A percentile compares a stretch with the other conserved stretches of the same genome.
phyloP scores from a whole-genome alignment of 2,329 filamentous ascomycete genomes.

The Aspergillus jensenii region DNA sequence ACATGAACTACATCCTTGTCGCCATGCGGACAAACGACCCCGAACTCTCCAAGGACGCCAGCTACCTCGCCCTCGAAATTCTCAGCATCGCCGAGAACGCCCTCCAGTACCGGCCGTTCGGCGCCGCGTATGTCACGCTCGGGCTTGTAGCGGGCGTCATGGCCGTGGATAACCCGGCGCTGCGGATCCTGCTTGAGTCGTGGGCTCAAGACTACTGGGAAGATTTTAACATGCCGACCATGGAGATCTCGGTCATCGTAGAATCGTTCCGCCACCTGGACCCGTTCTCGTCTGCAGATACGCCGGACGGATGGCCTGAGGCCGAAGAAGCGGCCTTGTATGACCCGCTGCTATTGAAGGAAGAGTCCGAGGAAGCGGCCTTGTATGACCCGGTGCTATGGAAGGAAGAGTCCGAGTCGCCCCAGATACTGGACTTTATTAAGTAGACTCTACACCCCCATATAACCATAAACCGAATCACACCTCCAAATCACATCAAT shows the following conservation, averaged over 20 bases:
- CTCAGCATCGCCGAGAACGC: conserved; percentile 28
- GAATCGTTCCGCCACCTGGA: background rate
- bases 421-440: background rate
- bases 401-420: background rate
- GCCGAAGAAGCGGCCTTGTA: background rate
- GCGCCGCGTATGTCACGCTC: conserved; percentile 30
- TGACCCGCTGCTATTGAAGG: background rate
- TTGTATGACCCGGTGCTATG: background rate
- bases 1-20: conserved; percentile 35
- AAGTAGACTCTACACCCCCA: background rate
- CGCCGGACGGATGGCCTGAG: background rate
- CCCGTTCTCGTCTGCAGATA: background rate
- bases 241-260: background rate
- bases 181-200: conserved; percentile 18
- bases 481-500: too few relatives aligned
- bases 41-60: conserved; percentile 18
- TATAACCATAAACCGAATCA: background rate
- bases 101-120: conserved; percentile 31
- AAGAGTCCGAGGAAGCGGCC: background rate
- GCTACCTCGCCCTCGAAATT: conserved; percentile 25
- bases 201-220: conserved; percentile 24
- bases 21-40: conserved; percentile 26
- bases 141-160: conserved; percentile 28
- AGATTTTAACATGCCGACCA: conserved; percentile 21
- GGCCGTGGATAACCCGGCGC: conserved; percentile 18